Percentiles rank a stretch among this genome's conserved stretches.
Evolutionary conservation across 768 basidiomycete genomes (phyloP).

Genomic region (Rossbeevera mucosa): DNA sequence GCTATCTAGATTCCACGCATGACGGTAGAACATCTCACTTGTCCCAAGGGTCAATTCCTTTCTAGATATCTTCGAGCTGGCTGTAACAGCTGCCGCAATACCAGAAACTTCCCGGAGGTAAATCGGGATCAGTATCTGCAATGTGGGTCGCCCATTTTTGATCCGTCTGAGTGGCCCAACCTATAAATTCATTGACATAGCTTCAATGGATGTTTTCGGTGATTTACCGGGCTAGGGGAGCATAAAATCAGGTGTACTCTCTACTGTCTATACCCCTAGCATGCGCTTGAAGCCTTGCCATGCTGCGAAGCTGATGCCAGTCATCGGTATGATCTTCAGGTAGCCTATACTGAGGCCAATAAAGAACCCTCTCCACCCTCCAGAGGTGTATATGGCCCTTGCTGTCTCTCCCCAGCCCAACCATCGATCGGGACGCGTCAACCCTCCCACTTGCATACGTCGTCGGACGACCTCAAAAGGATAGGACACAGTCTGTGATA

Average conservation of each 20-base stretch:
- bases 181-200: background rate
- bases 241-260: constrained; percentile 2
- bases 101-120: background rate
- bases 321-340: constrained; percentile 95
- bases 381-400: constrained; percentile 53
- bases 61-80: too few relatives aligned
- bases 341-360: constrained; percentile 90
- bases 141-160: background rate
- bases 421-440: constrained; percentile 72
- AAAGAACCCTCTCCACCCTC: constrained; percentile 87
- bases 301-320: constrained; percentile 84
- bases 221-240: background rate
- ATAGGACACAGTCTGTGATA: constrained; percentile 88
- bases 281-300: constrained; percentile 57
- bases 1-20: too few relatives aligned
- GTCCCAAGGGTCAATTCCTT: background rate
- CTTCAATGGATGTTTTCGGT: background rate
- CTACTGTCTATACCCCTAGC: constrained; percentile 25
- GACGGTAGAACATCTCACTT: too few relatives aligned
- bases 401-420: constrained; percentile 71
- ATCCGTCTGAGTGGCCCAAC: background rate
- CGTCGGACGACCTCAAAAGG: constrained; percentile 91
- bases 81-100: too few relatives aligned
- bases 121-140: background rate
- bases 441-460: constrained; percentile 92